Conservation (phyloP, 495 filamentous ascomycete genomes). For the Penicillium chermesinum region DNA sequence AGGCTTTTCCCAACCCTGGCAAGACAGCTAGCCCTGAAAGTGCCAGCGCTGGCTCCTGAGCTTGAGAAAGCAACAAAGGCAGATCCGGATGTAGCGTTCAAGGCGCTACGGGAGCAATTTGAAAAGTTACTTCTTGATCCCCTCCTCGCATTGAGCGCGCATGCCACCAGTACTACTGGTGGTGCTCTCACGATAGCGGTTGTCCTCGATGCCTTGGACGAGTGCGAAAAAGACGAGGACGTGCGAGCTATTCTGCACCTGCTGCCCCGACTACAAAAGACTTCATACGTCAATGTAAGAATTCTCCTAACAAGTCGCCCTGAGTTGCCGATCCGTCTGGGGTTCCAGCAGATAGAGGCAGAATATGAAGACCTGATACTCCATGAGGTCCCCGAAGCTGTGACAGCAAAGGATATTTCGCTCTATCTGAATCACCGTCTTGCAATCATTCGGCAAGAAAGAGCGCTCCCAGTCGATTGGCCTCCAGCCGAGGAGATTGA, state of each 20-base stretch:
- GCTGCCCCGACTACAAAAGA: constrained; percentile 14
- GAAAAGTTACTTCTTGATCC: neutral
- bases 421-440: constrained; percentile 21
- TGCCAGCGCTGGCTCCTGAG: neutral
- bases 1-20: constrained; percentile 1
- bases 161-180: too few species aligned
- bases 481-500: constrained; percentile 19
- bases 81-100: neutral
- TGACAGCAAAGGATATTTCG: constrained; percentile 24
- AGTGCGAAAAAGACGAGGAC: constrained; percentile 41
- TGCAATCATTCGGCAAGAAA: constrained; percentile 7
- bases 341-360: constrained; percentile 16
- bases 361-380: constrained; percentile 18
- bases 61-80: neutral
- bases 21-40: neutral
- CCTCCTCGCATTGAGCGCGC: neutral
- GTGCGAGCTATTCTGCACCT: constrained; percentile 33
- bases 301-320: constrained; percentile 41
- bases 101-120: neutral
- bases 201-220: constrained; percentile 50
- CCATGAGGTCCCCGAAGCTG: constrained; percentile 13
- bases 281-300: constrained; percentile 9
- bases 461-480: constrained; percentile 25
- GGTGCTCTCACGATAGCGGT: constrained; percentile 20
- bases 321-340: constrained; percentile 38